Conservation (phyloP, 352 stramenopile species). For the Globisporangium rhizosaccharum region DNA sequence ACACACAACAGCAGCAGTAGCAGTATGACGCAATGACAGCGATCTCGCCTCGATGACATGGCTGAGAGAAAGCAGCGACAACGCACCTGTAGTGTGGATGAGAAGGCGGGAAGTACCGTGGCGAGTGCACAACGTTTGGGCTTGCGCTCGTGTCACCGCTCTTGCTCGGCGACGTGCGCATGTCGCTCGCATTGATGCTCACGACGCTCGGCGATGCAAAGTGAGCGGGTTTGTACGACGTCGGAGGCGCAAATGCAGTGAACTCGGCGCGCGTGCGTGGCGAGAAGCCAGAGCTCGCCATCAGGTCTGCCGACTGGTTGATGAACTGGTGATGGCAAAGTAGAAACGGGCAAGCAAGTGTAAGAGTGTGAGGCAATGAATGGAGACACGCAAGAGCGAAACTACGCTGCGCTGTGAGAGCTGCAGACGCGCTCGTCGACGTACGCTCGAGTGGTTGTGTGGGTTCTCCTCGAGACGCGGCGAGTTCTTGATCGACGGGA, state of each 20-base stretch:
- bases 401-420: not conserved
- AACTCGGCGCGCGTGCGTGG: constrained; percentile 49
- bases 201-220: constrained; percentile 41
- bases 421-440: not conserved
- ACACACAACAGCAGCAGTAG: not conserved
- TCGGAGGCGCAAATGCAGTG: constrained; percentile 25
- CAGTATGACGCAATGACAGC: not conserved
- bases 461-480: constrained; percentile 45
- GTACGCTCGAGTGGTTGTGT: constrained; percentile 73
- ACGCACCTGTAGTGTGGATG: constrained; percentile 34
- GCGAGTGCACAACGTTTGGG: constrained; percentile 13
- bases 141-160: not conserved
- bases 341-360: not conserved
- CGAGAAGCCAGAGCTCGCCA: constrained; percentile 53
- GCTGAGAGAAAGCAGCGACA: not conserved
- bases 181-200: constrained; percentile 41
- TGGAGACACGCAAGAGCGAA: not conserved
- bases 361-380: constrained; percentile 9
- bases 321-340: constrained; percentile 42
- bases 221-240: constrained; percentile 35
- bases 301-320: constrained; percentile 49
- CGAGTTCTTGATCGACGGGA: constrained; percentile 39
- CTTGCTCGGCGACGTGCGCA: constrained; percentile 19
- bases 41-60: not conserved
- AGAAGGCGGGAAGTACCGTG: constrained; percentile 14